Percentiles rank a stretch among this genome's conserved stretches.
These are phyloP conservation scores for Chlorella sorokiniana DNA, from an alignment of 139 green algal genomes.

Conservation along the genomic window DNA sequence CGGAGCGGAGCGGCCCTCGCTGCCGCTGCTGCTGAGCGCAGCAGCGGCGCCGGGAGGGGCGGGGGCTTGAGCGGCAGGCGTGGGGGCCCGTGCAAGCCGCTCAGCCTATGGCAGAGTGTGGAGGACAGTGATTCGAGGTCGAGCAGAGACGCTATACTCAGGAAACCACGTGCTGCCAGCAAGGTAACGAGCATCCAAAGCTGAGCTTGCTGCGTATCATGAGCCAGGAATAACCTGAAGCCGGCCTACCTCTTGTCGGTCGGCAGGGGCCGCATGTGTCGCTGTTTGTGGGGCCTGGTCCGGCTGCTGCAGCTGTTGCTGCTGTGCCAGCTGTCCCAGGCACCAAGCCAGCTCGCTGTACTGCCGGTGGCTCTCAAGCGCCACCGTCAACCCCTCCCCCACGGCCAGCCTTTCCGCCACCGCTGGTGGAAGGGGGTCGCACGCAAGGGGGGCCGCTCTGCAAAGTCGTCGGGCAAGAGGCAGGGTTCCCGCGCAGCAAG, in stretches of 20 bases:
- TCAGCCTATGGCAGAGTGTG: conserved; percentile 4
- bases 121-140: no score
- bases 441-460: not conserved
- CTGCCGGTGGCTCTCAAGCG: not conserved
- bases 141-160: no score
- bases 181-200: no score
- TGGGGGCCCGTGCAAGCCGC: conserved; percentile 15
- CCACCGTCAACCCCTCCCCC: not conserved
- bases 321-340: not conserved
- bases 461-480: not conserved
- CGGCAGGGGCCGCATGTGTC: no score
- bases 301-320: not conserved
- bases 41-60: not conserved
- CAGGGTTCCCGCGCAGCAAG: not conserved
- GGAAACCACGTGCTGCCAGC: no score
- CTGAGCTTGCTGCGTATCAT: no score
- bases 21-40: not conserved
- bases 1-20: not conserved
- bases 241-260: no score
- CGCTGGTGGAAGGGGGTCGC: not conserved
- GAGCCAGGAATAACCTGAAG: no score
- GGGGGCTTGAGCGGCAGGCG: conserved; percentile 16
- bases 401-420: not conserved
- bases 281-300: not conserved
- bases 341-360: conserved; percentile 17